Percentiles rank a stretch among this genome's conserved stretches.
phyloP scores from a whole-genome alignment of 1,284 basidiomycete genomes.

The Ceratobasidium theobromae region DNA sequence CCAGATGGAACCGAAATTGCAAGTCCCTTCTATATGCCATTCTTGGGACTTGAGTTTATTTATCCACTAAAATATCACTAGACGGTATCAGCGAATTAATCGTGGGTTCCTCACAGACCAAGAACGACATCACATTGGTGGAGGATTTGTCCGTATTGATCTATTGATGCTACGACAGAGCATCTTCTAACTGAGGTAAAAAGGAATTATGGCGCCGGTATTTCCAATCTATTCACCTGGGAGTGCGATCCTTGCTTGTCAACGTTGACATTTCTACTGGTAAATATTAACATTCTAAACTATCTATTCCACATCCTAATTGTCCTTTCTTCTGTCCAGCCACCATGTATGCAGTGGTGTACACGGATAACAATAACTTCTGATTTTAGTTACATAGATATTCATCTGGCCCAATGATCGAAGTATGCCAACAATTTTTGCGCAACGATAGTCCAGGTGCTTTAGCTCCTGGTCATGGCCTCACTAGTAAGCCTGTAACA shows the following conservation, averaged over 20 bases:
- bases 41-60: no score
- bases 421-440: neutral
- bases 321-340: constrained; percentile 47
- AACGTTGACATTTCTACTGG: constrained; percentile 78
- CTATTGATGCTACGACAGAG: neutral
- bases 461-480: neutral
- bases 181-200: neutral
- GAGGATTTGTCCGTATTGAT: constrained; percentile 52
- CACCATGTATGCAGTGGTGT: neutral
- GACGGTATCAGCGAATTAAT: no score
- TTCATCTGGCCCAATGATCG: neutral
- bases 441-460: neutral
- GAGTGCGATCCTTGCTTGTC: constrained; percentile 64
- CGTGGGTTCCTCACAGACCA: no score
- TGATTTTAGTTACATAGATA: neutral
- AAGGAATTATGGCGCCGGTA: constrained; percentile 34
- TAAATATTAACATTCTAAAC: constrained; percentile 45
- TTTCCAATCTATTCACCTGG: constrained; percentile 61
- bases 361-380: neutral
- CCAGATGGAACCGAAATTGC: no score
- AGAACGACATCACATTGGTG: constrained; percentile 75
- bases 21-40: no score
- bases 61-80: no score
- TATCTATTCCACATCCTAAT: neutral
- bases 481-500: neutral